Conservation (phyloP, 805 yeast genomes). For the Candida tallmaniae region DNA sequence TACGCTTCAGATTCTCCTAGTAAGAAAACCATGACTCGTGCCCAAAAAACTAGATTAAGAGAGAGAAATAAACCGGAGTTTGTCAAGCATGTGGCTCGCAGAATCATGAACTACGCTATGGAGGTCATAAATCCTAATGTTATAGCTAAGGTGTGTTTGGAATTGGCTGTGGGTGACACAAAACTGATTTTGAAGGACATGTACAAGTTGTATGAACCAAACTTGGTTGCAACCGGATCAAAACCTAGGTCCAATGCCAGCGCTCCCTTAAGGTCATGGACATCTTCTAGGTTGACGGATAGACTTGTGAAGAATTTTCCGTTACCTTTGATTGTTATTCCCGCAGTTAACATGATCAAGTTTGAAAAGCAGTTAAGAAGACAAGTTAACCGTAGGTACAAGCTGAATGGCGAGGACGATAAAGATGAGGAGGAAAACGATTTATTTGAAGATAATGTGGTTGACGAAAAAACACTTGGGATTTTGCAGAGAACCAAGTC, state of each 20-base stretch:
- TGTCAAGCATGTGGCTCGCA: slow-evolving; percentile 40
- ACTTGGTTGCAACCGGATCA: slow-evolving; percentile 46
- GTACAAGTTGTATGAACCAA: slow-evolving; percentile 58
- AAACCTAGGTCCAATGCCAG: slow-evolving; percentile 40
- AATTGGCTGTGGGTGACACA: slow-evolving; percentile 56
- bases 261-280: slow-evolving; percentile 58
- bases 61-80: slow-evolving; percentile 44
- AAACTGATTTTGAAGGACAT: slow-evolving; percentile 54
- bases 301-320: slow-evolving; percentile 60
- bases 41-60: slow-evolving; percentile 24
- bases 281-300: slow-evolving; percentile 58
- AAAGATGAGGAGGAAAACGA: neutral
- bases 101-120: slow-evolving; percentile 50
- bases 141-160: slow-evolving; percentile 52
- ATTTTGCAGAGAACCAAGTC: neutral
- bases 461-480: neutral
- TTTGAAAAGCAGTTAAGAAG: slow-evolving; percentile 45
- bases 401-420: neutral
- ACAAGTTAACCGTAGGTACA: slow-evolving; percentile 16
- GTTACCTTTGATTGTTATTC: slow-evolving; percentile 63
- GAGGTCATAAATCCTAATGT: slow-evolving; percentile 42
- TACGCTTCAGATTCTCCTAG: slow-evolving; percentile 8
- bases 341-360: slow-evolving; percentile 52
- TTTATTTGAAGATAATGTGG: neutral
- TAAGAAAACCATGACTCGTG: slow-evolving; percentile 15